Percentiles rank a stretch among this genome's conserved stretches.
Conservation (phyloP, 2,329 filamentous ascomycete species). For the Cryphonectria parasitica region DNA sequence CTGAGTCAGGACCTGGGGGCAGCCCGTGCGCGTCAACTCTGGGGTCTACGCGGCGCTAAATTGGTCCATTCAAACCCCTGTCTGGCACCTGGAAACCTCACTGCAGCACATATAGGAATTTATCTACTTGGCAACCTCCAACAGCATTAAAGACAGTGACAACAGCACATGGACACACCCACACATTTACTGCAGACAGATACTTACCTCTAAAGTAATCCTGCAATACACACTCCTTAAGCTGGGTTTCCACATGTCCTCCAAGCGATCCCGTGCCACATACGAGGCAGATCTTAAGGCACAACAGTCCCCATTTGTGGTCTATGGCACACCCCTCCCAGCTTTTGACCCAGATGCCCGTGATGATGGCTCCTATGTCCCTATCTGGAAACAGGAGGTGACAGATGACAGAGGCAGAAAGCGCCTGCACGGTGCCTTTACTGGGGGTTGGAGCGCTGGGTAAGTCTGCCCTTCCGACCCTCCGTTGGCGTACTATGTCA, state of each 20-base stretch:
- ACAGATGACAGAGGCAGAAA: slow-evolving; percentile 90
- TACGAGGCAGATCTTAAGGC: slow-evolving; percentile 76
- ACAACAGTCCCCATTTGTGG: slow-evolving; percentile 72
- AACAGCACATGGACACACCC: neutral
- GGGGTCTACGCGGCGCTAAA: neutral
- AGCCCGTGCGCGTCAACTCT: slow-evolving; percentile 4
- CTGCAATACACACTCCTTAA: neutral
- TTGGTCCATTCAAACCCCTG: neutral
- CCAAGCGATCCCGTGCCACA: slow-evolving; percentile 76
- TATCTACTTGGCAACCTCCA: neutral
- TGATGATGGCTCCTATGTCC: slow-evolving; percentile 90
- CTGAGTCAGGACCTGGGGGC: slow-evolving; percentile 11
- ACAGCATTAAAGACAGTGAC: neutral
- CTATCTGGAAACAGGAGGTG: slow-evolving; percentile 98
- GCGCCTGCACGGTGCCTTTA: slow-evolving; percentile 93
- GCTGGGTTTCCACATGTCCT: slow-evolving; percentile 60
- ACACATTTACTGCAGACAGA: neutral
- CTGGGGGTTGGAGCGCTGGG: slow-evolving; percentile 95
- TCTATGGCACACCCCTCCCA: slow-evolving; percentile 85
- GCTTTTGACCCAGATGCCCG: slow-evolving; percentile 74
- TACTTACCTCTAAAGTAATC: neutral
- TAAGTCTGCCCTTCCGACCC: slow-evolving; percentile 49
- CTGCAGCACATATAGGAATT: neutral
- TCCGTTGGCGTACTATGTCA: too few species aligned
- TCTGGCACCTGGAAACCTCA: neutral